These are phyloP conservation scores for Lodderomyces parapsilosis DNA, from an alignment of 1,139 yeast species.

Conservation along the genomic window DNA sequence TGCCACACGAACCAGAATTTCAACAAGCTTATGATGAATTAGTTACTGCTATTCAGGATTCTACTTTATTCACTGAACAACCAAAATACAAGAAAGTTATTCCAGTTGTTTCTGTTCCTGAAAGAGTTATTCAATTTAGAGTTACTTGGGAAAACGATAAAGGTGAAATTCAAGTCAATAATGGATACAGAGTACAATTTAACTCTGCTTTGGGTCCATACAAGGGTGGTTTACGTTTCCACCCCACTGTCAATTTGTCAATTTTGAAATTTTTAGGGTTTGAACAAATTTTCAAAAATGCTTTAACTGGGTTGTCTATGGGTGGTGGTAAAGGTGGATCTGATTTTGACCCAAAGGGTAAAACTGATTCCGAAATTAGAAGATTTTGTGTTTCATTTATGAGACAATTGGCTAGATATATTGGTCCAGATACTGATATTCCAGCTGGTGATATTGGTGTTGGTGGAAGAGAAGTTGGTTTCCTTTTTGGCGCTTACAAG, in stretches of 20 bases:
- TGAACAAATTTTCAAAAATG: conserved; percentile 98
- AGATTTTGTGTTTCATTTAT: conserved; percentile 95
- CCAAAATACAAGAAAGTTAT: conserved; percentile 90
- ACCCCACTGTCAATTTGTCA: conserved; percentile 93
- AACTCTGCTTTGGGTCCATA: conserved; percentile 98
- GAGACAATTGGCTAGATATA: conserved; percentile 93
- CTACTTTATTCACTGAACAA: conserved; percentile 82
- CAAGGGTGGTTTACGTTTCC: conserved; percentile 99
- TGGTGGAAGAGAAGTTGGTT: conserved; percentile 91
- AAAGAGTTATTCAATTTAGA: conserved; percentile 94
- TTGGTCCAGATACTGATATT: conserved; percentile 96
- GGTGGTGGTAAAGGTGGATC: conserved; percentile 99
- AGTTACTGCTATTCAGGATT: conserved; percentile 82
- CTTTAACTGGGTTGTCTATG: conserved; percentile 94
- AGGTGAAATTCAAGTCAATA: conserved; percentile 89
- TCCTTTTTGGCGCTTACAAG: conserved; percentile 96
- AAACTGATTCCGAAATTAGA: conserved; percentile 90
- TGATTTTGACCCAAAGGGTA: conserved; percentile 96
- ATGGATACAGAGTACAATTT: conserved; percentile 98
- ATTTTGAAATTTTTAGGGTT: conserved; percentile 95
- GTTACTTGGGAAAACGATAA: conserved; percentile 97
- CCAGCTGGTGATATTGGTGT: conserved; percentile 98
- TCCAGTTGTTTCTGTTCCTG: conserved; percentile 92
- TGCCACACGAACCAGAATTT: conserved; percentile 91
- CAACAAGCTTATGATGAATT: conserved; percentile 98